Evolutionary conservation across 2,329 filamentous ascomycete species (phyloP).

Genomic region (Volutella citrinella): DNA sequence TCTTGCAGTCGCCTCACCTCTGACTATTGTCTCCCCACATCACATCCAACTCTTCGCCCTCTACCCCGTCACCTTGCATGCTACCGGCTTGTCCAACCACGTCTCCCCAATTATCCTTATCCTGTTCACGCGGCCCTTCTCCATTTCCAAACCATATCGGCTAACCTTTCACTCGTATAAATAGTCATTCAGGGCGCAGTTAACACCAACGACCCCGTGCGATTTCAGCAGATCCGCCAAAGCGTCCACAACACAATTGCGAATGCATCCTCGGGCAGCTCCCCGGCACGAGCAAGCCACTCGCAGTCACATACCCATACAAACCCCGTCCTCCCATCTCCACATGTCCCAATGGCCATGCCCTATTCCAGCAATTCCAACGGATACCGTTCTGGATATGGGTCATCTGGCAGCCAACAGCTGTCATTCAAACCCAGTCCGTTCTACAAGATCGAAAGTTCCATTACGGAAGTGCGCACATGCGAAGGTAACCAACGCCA

Average conservation of each 20-base stretch:
- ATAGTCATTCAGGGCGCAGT: conserved; percentile 44
- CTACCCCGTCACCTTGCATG: no score
- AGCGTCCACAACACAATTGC: conserved; percentile 37
- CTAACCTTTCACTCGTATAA: no score
- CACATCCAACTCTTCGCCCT: conserved; percentile 3
- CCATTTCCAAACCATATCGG: conserved; percentile 1
- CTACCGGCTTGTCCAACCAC: no score
- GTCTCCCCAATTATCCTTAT: neutral
- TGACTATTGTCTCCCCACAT: neutral
- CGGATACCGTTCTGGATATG: conserved; percentile 16
- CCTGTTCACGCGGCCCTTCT: conserved; percentile 1
- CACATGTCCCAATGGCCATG: conserved; percentile 16
- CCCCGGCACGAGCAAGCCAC: conserved; percentile 16
- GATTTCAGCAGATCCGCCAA: conserved; percentile 42
- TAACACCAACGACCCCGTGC: conserved; percentile 34
- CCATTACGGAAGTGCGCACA: conserved; percentile 61
- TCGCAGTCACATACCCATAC: conserved; percentile 6
- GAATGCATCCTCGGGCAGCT: conserved; percentile 20
- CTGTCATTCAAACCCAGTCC: conserved; percentile 67
- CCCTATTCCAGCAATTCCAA: conserved; percentile 18
- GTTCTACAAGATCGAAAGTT: conserved; percentile 71
- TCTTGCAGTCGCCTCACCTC: conserved; percentile 2
- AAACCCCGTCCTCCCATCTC: conserved; percentile 9
- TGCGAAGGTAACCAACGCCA: conserved; percentile 64
- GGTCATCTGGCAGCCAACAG: conserved; percentile 14